Evolutionary conservation across 768 basidiomycete species (phyloP), one percentile per base, ranked within the genome.

Genomic region (Fistulinella prunicolor): DNA sequence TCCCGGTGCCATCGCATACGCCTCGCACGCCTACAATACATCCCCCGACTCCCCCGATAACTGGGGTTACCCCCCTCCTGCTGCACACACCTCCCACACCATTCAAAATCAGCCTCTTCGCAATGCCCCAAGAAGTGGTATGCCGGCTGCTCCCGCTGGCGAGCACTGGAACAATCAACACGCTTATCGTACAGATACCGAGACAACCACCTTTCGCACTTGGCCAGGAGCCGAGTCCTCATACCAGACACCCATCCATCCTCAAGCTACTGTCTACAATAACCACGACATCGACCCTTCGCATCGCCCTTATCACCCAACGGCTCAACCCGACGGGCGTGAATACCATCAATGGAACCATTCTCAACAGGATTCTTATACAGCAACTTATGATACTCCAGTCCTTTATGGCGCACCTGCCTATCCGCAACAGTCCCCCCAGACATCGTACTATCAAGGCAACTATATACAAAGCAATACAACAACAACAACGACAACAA

Each of bases 51-150:
- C 75, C 28, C 54, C 76, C 10, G 69, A 80, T 23, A 62, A 74
- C 30, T 87, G 85, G 85, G 77, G 70, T 8, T 86, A 86, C 59
- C 53, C 69, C 14, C 55, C 64, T 34, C 20, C 63, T 12, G 32
- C 48, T 29, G 61, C 32, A 44, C 75, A 49, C 58, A 68, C 49
- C 48, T 65, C 50, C 54, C 73, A 47, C 73, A 74, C 9, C 42
- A 60, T 80, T 70, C 56, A 80, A 63, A 64, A 70, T 70, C 75
- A 78, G 2, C 71, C 75, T 39, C 68, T 83, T 29, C 76, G 81
- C 23, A 66, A 65, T 40, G 42, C 69, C 38, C 50, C 26, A 38
- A 58, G 67, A 47, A 49, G 36, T 16, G 53, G 55, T 19, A 53
- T 69, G 19, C 55, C 58, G 10, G 19, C 52, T 14, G n/a, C 46